Conservation (phyloP, 2,329 filamentous ascomycete species). For the Phoma sp. region DNA sequence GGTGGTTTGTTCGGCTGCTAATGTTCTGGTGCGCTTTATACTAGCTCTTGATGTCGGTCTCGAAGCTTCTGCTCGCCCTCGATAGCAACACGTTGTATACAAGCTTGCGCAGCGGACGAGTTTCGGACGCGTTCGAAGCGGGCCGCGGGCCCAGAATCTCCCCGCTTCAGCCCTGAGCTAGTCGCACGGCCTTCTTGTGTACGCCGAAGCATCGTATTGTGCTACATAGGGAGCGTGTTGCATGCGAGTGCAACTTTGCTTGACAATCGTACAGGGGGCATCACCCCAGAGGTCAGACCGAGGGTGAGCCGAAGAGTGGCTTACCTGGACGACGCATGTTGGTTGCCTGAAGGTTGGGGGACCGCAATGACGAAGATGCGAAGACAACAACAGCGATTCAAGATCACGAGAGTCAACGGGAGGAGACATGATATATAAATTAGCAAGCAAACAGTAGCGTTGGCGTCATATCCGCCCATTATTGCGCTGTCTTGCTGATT, state of each 20-base stretch:
- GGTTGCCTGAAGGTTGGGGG: neutral
- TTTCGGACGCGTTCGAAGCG: slow-evolving; percentile 9
- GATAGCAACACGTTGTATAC: neutral
- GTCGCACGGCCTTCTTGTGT: slow-evolving; percentile 8
- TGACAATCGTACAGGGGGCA: neutral
- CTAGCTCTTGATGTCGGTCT: slow-evolving; percentile 6
- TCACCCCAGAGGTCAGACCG: neutral
- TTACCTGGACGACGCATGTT: neutral
- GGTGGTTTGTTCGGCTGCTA: neutral
- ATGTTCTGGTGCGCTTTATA: slow-evolving; percentile 1
- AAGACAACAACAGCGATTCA: neutral
- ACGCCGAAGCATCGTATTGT: neutral
- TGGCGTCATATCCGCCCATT: neutral
- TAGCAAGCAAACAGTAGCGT: neutral
- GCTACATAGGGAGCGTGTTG: neutral
- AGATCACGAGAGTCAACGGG: neutral
- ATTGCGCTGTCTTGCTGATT: neutral
- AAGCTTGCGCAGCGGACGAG: slow-evolving; percentile 14
- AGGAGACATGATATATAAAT: neutral
- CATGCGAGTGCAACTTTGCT: neutral
- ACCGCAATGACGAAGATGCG: neutral
- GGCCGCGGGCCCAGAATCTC: slow-evolving; percentile 7
- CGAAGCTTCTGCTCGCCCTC: slow-evolving; percentile 13
- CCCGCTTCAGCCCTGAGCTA: slow-evolving; percentile 3
- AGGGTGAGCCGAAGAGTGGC: neutral